Evolutionary conservation across 139 green algal genomes (phyloP).

Genomic region (Coelastrella sp.): DNA sequence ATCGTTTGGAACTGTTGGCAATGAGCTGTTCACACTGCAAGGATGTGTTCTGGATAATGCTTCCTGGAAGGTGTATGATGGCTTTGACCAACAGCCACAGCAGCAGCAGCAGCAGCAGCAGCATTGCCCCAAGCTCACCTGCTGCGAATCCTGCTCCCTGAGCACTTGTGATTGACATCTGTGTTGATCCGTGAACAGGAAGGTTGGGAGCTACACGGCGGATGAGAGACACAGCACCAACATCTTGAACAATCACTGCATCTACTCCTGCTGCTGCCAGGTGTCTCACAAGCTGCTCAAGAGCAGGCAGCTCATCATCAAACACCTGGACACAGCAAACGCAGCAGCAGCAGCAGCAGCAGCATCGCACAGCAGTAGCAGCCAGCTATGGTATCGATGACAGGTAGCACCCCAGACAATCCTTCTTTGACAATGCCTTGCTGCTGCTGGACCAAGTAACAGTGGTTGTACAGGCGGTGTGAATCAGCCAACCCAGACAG

Average conservation of each 20-base stretch:
- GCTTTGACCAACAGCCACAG: too few species aligned
- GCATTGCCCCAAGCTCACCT: neutral
- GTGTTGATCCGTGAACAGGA: conserved; percentile 79
- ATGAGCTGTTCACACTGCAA: too few species aligned
- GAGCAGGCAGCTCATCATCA: conserved; percentile 78
- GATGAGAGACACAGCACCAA: conserved; percentile 78
- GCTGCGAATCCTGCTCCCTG: conserved; percentile 74
- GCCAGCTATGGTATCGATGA: neutral
- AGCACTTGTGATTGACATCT: conserved; percentile 73
- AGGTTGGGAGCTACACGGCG: conserved; percentile 73
- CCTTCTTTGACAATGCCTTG: too few species aligned
- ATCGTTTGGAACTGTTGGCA: too few species aligned
- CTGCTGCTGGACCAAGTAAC: too few species aligned
- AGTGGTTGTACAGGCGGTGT: too few species aligned
- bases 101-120: neutral
- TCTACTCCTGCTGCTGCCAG: conserved; percentile 80
- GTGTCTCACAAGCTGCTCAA: conserved; percentile 62
- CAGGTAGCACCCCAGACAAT: too few species aligned
- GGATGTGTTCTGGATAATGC: too few species aligned
- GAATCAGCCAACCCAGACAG: too few species aligned
- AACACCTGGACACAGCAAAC: conserved; percentile 61
- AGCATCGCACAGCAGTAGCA: neutral
- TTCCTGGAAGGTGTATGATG: too few species aligned
- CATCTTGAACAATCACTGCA: conserved; percentile 85
- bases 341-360: neutral